Base-by-base conservation (phyloP, 2,329 filamentous ascomycete genomes). In the Calonectria henricotiae region DNA sequence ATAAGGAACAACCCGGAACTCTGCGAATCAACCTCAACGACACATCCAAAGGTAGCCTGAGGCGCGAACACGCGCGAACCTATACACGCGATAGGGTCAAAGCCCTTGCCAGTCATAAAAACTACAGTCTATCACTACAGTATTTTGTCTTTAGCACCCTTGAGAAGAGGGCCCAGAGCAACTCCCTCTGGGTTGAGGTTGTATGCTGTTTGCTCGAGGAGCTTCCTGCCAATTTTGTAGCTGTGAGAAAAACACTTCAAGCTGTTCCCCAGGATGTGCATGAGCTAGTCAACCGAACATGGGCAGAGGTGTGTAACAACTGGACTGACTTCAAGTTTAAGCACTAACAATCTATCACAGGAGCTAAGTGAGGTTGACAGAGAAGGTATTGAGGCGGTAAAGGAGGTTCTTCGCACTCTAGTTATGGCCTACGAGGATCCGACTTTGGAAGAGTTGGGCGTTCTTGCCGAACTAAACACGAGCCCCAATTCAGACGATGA, bases 341-440 rank as follows among this genome's bases (percentile, higher is more conserved):
- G 9, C 4, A 46, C 68, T 64, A 51, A 70, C 6, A 13, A 13
- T 46, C 13, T 37, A 3, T 3, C 13, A 4, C 17, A 71, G 69
- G 62, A 69, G 51, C 55, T 71, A 5, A 49, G 51, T 9, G 20
- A 71, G 8, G 39, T 44, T 13, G 69, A 69, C n/a, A 54, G 64
- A 20, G 58, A 69, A 13, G 41, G 41, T 9, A 44, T 71, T 11
- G 66, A 69, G 15, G 69, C 46, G 23, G 51, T 62, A 46, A 70
- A 72, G 11, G 70, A 71, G n/a, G 66, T 71, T 20, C 70, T 71
- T 11, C 70, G 70, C n/a, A 69, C 67, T 12, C 37, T 71, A 1
- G 63, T 69, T 8, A 51, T 71, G 8, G 63, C 70, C 2, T 67
- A 69, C 32, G 70, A 71, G 32, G 61, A 69, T 7, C 70, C 67